Evolutionary conservation across 306 rosid genomes (phyloP), one percentile per base, ranked within the genome.

Genomic region (Fragaria nilgerrensis): DNA sequence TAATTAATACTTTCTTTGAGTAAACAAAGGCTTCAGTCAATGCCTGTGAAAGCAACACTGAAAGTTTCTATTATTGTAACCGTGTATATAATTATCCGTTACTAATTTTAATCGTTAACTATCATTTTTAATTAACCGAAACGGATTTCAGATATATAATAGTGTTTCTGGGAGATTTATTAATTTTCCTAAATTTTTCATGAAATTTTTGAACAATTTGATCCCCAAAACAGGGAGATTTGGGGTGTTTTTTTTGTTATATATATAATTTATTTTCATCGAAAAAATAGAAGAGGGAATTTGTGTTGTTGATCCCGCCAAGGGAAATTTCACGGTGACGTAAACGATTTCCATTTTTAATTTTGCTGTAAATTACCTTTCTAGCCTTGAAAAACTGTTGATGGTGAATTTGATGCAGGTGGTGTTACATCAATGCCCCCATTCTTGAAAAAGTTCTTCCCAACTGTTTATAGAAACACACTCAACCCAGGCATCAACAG

Each of bases 381-480:
- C 0, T 72, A 53, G 34, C 48, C 65, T 50, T 49, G 61, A 4
- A 61, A 27, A 14, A 27, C 14, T 61, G 39, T 4, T 14, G 67
- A 12, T 29, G 20, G 15, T 36, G 47, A 34, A 65, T 36, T 59
- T 74, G 69, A 25, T 36, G 62, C 79, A 88, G 97, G 97, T 9
- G 98, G 98, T 12, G 98, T 91, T 2, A 93, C 98, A 20, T 80
- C 97, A 0, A 91, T 89, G 97, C 56, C 85, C 5, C 37, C 44
- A 9, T 93, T 93, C 81, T 43, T 93, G 75, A 7, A 84, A 27
- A 53, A 76, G 14, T 93, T 93, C 72, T 93, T 93, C 77, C 98
- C 96, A 0, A 82, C 25, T 0, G 94, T 93, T 0, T 85, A 89
- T 49, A n/a, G 1, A 20, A 88, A n/a, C 17, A 86, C 62, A 4